Percentiles rank a stretch among this genome's conserved stretches.
Conservation (phyloP, 371 early-diverging fungal species). For the Paraphysoderma sedebokerense region DNA sequence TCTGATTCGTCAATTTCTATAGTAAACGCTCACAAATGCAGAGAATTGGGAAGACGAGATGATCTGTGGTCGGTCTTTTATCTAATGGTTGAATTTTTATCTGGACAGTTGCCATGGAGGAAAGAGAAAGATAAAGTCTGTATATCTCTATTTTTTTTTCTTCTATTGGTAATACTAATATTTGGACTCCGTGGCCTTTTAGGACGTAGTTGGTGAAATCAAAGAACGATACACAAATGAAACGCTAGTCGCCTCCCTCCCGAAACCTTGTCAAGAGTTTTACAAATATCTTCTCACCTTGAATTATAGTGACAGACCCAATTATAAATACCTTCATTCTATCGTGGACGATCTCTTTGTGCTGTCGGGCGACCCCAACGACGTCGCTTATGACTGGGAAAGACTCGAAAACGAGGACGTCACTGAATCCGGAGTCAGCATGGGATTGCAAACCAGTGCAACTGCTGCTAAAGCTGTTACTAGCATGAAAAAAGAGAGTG, state of each 20-base stretch:
- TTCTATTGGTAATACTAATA: neutral
- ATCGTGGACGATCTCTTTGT: constrained; percentile 9
- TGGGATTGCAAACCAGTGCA: no score
- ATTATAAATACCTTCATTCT: constrained; percentile 14
- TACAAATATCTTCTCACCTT: constrained; percentile 24
- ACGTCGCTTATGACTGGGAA: constrained; percentile 14
- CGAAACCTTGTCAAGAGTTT: constrained; percentile 17
- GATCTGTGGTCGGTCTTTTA: constrained; percentile 57
- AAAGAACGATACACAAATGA: constrained; percentile 17
- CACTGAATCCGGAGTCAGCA: no score
- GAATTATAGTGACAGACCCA: constrained; percentile 23
- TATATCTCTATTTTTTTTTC: neutral
- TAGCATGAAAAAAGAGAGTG: no score
- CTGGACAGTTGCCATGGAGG: constrained; percentile 51
- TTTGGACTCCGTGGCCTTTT: neutral
- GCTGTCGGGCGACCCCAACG: neutral
- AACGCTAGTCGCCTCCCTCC: constrained; percentile 25
- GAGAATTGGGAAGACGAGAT: constrained; percentile 41
- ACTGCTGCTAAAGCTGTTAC: no score
- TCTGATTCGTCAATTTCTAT: neutral
- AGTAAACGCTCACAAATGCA: neutral
- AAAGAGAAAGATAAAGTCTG: constrained; percentile 24
- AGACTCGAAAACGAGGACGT: constrained; percentile 1
- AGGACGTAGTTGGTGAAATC: constrained; percentile 20
- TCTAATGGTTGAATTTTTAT: constrained; percentile 37